Conservation (phyloP, 306 rosid species). For the Albizia julibrissin region DNA sequence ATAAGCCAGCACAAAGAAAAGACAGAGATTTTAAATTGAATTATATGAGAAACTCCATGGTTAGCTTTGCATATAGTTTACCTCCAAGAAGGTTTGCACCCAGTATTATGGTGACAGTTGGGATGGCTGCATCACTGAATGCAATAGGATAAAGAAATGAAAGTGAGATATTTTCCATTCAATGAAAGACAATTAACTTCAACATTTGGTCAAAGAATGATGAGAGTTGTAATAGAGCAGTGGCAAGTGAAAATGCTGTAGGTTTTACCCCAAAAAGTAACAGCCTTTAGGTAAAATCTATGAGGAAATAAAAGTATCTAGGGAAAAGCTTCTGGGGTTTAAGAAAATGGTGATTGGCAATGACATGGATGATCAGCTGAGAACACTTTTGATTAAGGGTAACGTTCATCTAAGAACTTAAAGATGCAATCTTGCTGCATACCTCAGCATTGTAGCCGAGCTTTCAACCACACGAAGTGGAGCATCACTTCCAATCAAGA, state of each 20-base stretch:
- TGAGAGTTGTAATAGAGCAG: not conserved
- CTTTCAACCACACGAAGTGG: slow-evolving; percentile 75
- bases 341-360: not conserved
- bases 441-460: slow-evolving; percentile 74
- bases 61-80: slow-evolving; percentile 13
- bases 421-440: slow-evolving; percentile 21
- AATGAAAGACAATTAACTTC: not conserved
- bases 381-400: not conserved
- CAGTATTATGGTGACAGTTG: slow-evolving; percentile 67
- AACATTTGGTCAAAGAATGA: not conserved
- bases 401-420: not conserved
- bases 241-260: not conserved
- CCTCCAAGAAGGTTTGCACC: slow-evolving; percentile 90
- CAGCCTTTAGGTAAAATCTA: not conserved
- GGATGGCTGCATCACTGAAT: slow-evolving; percentile 79
- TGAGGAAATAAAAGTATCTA: not conserved
- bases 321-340: not conserved
- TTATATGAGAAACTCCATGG: not conserved
- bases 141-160: not conserved
- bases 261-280: not conserved
- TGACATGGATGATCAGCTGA: not conserved
- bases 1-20: not conserved
- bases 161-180: not conserved
- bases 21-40: not conserved
- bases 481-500: slow-evolving; percentile 58